Base-by-base conservation (phyloP, 345 rosid genomes). In the Arabis alpina region DNA sequence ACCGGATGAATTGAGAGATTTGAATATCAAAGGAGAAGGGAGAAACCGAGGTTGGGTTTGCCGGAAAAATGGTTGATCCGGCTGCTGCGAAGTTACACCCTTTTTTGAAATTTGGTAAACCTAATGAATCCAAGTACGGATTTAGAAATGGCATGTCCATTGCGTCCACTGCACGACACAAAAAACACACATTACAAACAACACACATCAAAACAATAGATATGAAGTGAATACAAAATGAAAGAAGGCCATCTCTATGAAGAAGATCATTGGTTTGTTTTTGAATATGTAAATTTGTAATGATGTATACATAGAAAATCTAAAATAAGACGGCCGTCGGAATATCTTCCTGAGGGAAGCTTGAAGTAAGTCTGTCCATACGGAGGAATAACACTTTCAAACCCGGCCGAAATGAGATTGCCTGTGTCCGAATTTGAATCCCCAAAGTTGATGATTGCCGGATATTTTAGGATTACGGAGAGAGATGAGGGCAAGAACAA, bases 41-140 rank as follows among this genome's bases (percentile, higher is more conserved):
- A 80, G 96, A 77, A 40, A 91, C 82, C 8, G 93, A 77, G 23
- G 84, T 77, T 44, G 95, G 82, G 51, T 81, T 86, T 58, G 97
- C 87, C 0, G 97, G 96, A 59, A 79, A 90, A 55, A 89, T 79
- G 1, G 86, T 89, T 1, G 99, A 85, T 23, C 88, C 97, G 12
- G 97, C 99, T 6, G 95, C 90, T 3, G 99, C 97, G 71, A 86
- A 94, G 77, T 94, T 94, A 78, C 96, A 88, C 2, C 97, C 99
- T 69, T 66, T 89, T 4, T 72, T 85, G 77, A 91, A 91, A 80
- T 73, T 91, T 3, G 99, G 99, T 7, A 68, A 10, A 19, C 99
- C 99, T 10, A 89, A 40, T 54, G 99, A 85, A 61, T 94, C 97
- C 78, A 94, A 75, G 77, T 94, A 89, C 2, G 97, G 87, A 77